phyloP scores from a whole-genome alignment of 2,329 filamentous ascomycete genomes.

The Pseudogymnoascus sp. region DNA sequence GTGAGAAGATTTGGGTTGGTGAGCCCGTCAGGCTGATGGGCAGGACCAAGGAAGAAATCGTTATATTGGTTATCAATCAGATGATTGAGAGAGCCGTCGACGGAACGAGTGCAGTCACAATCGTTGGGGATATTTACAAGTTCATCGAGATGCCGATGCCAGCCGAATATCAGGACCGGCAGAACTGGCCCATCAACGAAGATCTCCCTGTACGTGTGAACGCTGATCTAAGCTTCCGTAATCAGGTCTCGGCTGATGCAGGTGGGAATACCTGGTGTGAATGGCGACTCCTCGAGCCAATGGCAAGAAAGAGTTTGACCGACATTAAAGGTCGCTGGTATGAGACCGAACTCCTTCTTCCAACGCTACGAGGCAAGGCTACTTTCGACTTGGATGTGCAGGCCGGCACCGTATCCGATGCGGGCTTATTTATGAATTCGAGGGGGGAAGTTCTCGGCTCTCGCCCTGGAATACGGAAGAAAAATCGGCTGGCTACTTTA shows the following conservation, averaged over 20 bases:
- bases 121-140: slow-evolving; percentile 45
- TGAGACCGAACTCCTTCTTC: slow-evolving; percentile 43
- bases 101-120: slow-evolving; percentile 25
- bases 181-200: slow-evolving; percentile 31
- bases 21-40: slow-evolving; percentile 44
- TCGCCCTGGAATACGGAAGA: slow-evolving; percentile 24
- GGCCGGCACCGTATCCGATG: slow-evolving; percentile 33
- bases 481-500: slow-evolving; percentile 29
- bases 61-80: slow-evolving; percentile 37
- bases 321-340: slow-evolving; percentile 54
- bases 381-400: slow-evolving; percentile 29
- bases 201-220: slow-evolving; percentile 40
- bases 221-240: slow-evolving; percentile 32
- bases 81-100: slow-evolving; percentile 27
- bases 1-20: slow-evolving; percentile 51
- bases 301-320: slow-evolving; percentile 29
- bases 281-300: slow-evolving; percentile 26
- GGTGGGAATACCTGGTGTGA: slow-evolving; percentile 25
- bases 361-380: slow-evolving; percentile 27
- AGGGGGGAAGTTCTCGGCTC: slow-evolving; percentile 32
- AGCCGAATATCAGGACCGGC: slow-evolving; percentile 25
- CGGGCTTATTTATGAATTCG: slow-evolving; percentile 38
- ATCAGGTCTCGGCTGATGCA: slow-evolving; percentile 37
- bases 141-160: slow-evolving; percentile 34
- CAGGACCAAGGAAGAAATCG: slow-evolving; percentile 34